Evolutionary conservation across 192 early-diverging fungal species (phyloP).

Genomic region (Podila minutissima): DNA sequence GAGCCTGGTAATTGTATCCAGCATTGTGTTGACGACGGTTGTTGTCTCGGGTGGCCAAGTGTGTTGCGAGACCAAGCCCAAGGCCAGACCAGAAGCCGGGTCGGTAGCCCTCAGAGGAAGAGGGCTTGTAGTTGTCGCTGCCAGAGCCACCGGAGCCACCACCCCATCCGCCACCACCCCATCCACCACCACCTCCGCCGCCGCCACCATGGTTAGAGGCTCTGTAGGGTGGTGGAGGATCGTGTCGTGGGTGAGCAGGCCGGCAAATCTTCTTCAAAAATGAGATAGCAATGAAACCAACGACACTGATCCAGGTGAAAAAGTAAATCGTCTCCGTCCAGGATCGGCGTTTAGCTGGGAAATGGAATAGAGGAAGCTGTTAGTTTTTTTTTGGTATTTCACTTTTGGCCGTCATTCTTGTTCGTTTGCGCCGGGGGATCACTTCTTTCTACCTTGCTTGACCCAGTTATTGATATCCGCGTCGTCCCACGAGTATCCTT

Average conservation of each 20-base stretch:
- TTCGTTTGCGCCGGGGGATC: not conserved
- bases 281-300: conserved; percentile 18
- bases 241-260: not conserved
- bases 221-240: conserved; percentile 45
- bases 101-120: conserved; percentile 22
- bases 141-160: conserved; percentile 28
- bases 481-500: not conserved
- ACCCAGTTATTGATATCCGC: conserved; percentile 18
- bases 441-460: conserved; percentile 13
- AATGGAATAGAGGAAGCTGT: not conserved
- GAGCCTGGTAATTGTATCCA: not conserved
- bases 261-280: conserved; percentile 21
- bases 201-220: conserved; percentile 8
- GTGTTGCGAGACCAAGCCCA: conserved; percentile 30
- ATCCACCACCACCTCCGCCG: conserved; percentile 2
- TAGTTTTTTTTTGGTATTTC: not conserved
- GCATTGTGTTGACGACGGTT: not conserved
- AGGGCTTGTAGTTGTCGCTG: conserved; percentile 23
- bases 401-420: not conserved
- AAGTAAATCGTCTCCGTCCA: conserved; percentile 16
- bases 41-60: conserved; percentile 20
- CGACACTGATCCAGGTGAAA: conserved; percentile 27
- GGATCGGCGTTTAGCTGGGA: conserved; percentile 19
- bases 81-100: conserved; percentile 54
- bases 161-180: conserved; percentile 11